Percentiles rank a stretch among this genome's conserved stretches.
Conservation (phyloP, 2,329 filamentous ascomycete species). For the Dactylonectria estremocensis region DNA sequence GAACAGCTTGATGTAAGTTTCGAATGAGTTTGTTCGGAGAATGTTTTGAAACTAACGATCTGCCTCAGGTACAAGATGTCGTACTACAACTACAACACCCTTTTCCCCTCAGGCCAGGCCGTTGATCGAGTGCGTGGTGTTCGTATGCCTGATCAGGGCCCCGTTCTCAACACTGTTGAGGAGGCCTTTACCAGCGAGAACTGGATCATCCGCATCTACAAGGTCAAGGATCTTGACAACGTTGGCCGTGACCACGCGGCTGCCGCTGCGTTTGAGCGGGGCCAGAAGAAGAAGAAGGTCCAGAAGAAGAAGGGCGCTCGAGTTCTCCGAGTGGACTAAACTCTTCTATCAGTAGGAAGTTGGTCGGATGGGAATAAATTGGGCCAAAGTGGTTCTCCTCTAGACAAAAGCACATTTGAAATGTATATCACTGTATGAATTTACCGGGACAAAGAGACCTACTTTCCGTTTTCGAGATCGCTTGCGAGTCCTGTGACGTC, state of each 20-base stretch:
- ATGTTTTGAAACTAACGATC: slow-evolving; percentile 29
- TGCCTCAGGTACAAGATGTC: slow-evolving; percentile 97
- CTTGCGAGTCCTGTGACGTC: background rate
- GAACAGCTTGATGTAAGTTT: slow-evolving; percentile 95
- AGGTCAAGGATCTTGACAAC: slow-evolving; percentile 99
- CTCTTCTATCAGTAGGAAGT: slow-evolving; percentile 29
- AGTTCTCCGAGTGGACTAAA: slow-evolving; percentile 80
- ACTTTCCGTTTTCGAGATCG: slow-evolving; percentile 17
- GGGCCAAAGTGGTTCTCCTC: slow-evolving; percentile 41
- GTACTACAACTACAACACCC: slow-evolving; percentile 95
- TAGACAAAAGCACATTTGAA: slow-evolving; percentile 55
- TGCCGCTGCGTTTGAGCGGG: slow-evolving; percentile 79
- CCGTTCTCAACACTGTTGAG: slow-evolving; percentile 89
- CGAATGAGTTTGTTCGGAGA: background rate
- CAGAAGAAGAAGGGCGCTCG: slow-evolving; percentile 81
- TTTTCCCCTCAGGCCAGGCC: slow-evolving; percentile 94
- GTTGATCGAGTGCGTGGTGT: slow-evolving; percentile 89
- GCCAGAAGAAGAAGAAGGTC: slow-evolving; percentile 87
- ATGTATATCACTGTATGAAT: slow-evolving; percentile 59
- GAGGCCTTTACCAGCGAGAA: slow-evolving; percentile 99
- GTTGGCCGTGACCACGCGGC: slow-evolving; percentile 88
- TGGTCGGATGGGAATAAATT: slow-evolving; percentile 40
- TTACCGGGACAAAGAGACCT: slow-evolving; percentile 33
- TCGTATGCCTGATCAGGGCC: slow-evolving; percentile 85
- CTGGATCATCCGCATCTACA: slow-evolving; percentile 99